Base-by-base conservation (phyloP, 2,329 filamentous ascomycete species). In the Penicillium sp. region DNA sequence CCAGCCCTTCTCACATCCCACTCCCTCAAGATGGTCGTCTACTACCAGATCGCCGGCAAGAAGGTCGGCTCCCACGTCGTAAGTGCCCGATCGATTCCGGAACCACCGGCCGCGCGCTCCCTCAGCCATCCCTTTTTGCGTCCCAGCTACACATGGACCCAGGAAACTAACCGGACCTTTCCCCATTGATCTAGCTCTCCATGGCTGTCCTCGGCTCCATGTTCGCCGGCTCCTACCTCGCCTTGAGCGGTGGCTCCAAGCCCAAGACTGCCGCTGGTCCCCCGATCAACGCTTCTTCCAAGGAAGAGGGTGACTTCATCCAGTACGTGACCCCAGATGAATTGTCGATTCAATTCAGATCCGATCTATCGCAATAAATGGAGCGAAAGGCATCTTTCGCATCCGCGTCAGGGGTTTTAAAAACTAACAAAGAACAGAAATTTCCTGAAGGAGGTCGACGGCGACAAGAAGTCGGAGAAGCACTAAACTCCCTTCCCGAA, bases 291-390 rank as follows among this genome's bases (percentile, higher is more conserved):
- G 84, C 84, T 48, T 76, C 77, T 65, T 85, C 81, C 76, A 85
- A 85, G 73, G 84, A 86, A 63, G 84, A 87, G 76, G 84, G 86
- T 76, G 79, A 80, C 66, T 87, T 86, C 72, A 84, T 87, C 68
- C 81, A 85, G 84, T 87, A 81, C 58, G 81, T 77, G 45, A 28
- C 33, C 21, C 31, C 10, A 12, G 21, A 29, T 3, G 28, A 29
- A 10, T 9, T 4, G 21, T 42, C 18, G 16, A 38, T 2, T 29
- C 12, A 18, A 26, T 38, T n/a, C 15, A n/a, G 18, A 21, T 21
- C 18, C 18, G 10, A 15, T 38, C 29, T 9, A 9, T 1, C n/a
- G 4, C 1, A 10, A 10, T 13, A 18, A 9, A 23, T 6, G 36
- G 13, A 39, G 2, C 36, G 36, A 23, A 15, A 1, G 2, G n/a